A percentile compares a stretch with the other conserved stretches of the same genome.
These are phyloP conservation scores for Candida sanyaensis DNA, from an alignment of 1,139 yeast species.

Conservation along the genomic window DNA sequence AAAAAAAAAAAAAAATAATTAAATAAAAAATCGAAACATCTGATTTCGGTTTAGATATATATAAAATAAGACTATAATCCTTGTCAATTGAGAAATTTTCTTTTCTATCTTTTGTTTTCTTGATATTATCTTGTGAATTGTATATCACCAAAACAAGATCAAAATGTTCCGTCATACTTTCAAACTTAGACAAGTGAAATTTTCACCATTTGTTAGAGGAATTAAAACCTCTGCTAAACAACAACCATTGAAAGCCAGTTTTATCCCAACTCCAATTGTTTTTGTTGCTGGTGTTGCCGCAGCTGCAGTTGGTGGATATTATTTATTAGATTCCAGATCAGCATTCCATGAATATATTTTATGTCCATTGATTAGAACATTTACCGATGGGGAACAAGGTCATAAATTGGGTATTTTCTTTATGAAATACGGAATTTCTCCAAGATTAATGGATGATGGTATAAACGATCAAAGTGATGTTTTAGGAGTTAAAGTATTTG, in stretches of 20 bases:
- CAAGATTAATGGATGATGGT: conserved; percentile 55
- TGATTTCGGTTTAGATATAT: not conserved
- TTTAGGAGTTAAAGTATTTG: conserved; percentile 65
- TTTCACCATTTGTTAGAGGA: not conserved
- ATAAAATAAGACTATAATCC: not conserved
- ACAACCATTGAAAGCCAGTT: conserved; percentile 19
- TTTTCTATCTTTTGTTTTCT: not conserved
- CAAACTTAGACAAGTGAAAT: not conserved
- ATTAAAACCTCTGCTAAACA: not conserved
- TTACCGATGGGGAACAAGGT: conserved; percentile 82
- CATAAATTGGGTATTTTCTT: conserved; percentile 73
- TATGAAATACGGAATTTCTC: conserved; percentile 71
- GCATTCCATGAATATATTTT: conserved; percentile 77
- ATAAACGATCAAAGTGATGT: conserved; percentile 47
- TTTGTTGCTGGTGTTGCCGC: conserved; percentile 27
- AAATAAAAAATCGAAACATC: not conserved
- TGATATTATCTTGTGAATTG: too few species aligned
- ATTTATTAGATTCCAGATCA: conserved; percentile 74
- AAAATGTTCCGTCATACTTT: not conserved
- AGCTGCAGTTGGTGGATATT: conserved; percentile 32
- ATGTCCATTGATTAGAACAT: conserved; percentile 72
- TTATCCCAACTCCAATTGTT: conserved; percentile 31
- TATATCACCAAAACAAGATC: not conserved
- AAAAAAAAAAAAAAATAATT: not conserved
- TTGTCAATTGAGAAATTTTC: not conserved